A percentile compares a stretch with the other conserved stretches of the same genome.
These are phyloP conservation scores for Crithidia acanthocephali DNA, from an alignment of 208 protist species.

Conservation along the genomic window DNA sequence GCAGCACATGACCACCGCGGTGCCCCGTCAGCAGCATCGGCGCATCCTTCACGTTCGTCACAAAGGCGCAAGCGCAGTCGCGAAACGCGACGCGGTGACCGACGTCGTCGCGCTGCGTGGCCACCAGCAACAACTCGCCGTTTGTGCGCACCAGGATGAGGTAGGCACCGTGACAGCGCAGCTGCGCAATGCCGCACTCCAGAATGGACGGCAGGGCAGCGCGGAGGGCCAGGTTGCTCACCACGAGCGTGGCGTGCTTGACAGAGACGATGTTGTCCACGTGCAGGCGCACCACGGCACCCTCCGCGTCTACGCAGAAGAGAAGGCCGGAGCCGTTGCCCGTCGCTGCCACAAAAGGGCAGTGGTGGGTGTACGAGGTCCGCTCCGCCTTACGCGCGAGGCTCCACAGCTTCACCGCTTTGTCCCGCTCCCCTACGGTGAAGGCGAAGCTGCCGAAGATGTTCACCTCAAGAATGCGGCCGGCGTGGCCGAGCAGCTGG, in stretches of 20 bases:
- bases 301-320: constrained; percentile 57
- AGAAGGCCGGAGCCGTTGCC: constrained; percentile 36
- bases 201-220: constrained; percentile 19
- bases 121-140: constrained; percentile 33
- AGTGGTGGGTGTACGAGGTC: constrained; percentile 57
- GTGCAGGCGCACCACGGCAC: constrained; percentile 43
- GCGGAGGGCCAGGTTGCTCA: constrained; percentile 30
- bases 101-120: constrained; percentile 25
- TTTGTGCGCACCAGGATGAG: constrained; percentile 27
- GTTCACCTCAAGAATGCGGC: constrained; percentile 40
- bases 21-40: constrained; percentile 38
- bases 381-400: constrained; percentile 58
- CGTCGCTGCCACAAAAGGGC: constrained; percentile 40
- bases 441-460: constrained; percentile 73
- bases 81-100: constrained; percentile 29
- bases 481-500: constrained; percentile 58
- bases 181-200: constrained; percentile 13
- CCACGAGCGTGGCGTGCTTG: constrained; percentile 45
- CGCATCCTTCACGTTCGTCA: constrained; percentile 26
- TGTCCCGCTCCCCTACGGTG: constrained; percentile 48
- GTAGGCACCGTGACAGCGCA: constrained; percentile 13
- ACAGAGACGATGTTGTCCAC: constrained; percentile 61
- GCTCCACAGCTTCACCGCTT: constrained; percentile 70
- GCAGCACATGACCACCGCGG: constrained; percentile 31
- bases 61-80: constrained; percentile 23